A percentile compares a stretch with the other conserved stretches of the same genome.
These are phyloP conservation scores for Hydnum rufescens DNA, from an alignment of 768 basidiomycete species.

Conservation along the genomic window DNA sequence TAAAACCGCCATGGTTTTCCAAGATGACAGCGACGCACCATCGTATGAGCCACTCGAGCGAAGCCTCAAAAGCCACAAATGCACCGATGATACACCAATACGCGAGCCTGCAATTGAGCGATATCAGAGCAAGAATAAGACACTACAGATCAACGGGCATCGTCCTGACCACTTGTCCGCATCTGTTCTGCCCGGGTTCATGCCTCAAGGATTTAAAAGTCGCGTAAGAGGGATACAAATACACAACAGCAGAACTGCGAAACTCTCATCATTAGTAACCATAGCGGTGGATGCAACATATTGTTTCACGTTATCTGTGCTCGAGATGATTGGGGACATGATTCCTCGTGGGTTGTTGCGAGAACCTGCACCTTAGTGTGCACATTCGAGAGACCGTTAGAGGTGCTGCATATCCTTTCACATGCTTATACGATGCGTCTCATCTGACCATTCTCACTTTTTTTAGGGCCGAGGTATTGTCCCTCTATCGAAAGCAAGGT, in stretches of 20 bases:
- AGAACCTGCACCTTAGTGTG: constrained; percentile 56
- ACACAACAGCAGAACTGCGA: too few relatives aligned
- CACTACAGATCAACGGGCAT: not conserved
- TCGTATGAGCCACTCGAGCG: not conserved
- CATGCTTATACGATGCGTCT: too few relatives aligned
- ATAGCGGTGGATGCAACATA: too few relatives aligned
- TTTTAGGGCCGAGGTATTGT: constrained; percentile 70
- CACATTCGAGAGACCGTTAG: constrained; percentile 83
- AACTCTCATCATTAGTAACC: too few relatives aligned
- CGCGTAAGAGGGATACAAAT: constrained; percentile 1
- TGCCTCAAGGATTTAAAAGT: not conserved
- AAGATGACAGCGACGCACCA: not conserved
- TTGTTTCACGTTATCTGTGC: too few relatives aligned
- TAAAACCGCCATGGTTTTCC: not conserved
- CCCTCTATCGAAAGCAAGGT: constrained; percentile 82
- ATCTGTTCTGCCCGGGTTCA: not conserved
- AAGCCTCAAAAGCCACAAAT: not conserved
- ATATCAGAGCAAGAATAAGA: not conserved
- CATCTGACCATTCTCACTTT: too few relatives aligned
- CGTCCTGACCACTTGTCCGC: not conserved
- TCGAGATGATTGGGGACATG: too few relatives aligned
- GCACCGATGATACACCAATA: constrained; percentile 1
- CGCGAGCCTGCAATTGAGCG: not conserved
- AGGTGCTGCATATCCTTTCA: too few relatives aligned
- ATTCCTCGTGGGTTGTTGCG: too few relatives aligned